Evolutionary conservation across 2,329 filamentous ascomycete species (phyloP).

Genomic region (Epichloe sylvatica): DNA sequence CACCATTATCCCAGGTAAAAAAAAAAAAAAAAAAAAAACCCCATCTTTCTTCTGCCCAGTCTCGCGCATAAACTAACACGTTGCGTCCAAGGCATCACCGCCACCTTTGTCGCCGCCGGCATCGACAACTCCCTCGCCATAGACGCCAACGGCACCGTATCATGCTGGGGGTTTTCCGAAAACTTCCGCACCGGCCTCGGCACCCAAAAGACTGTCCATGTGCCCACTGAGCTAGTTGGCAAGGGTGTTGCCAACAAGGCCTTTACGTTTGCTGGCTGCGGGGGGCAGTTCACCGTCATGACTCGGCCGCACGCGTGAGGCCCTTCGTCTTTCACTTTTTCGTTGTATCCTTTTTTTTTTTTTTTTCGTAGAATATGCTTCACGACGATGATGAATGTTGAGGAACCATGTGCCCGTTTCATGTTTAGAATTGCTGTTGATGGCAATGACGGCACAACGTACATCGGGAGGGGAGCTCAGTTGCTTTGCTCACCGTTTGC

Average conservation of each 20-base stretch:
- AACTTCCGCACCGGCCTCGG: constrained; percentile 61
- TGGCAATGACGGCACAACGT: neutral
- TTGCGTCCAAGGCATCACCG: constrained; percentile 4
- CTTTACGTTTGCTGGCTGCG: constrained; percentile 5
- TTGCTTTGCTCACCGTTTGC: too few relatives aligned
- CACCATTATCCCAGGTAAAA: constrained; percentile 17
- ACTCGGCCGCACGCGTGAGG: neutral
- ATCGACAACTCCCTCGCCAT: constrained; percentile 57
- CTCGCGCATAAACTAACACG: neutral
- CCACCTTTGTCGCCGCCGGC: constrained; percentile 36
- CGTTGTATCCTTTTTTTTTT: neutral
- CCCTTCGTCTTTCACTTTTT: neutral
- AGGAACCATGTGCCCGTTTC: neutral
- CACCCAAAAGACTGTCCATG: constrained; percentile 18
- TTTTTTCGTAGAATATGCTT: neutral
- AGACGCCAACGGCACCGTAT: constrained; percentile 49
- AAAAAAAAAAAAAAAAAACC: neutral
- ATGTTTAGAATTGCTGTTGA: neutral
- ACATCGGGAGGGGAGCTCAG: neutral
- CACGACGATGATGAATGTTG: neutral
- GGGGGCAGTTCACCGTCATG: constrained; percentile 5
- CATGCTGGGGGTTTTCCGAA: constrained; percentile 58
- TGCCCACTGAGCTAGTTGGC: constrained; percentile 3
- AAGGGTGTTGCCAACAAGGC: neutral
- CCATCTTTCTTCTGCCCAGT: neutral